phyloP scores from a whole-genome alignment of 306 rosid genomes.

The Geum urbanum region DNA sequence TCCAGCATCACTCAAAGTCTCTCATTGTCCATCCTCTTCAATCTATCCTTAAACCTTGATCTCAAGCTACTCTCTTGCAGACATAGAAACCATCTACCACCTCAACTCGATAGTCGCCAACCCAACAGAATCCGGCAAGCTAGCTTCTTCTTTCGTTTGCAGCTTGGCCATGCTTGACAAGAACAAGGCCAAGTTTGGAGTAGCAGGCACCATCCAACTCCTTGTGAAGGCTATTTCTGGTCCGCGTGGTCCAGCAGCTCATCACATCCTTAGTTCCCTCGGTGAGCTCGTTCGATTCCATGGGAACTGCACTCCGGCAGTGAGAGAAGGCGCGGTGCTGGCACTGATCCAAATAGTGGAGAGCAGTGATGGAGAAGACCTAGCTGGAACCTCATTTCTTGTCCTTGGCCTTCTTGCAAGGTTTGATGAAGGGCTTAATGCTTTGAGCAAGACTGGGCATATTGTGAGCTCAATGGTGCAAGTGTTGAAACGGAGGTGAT shows the following conservation, averaged over 20 bases:
- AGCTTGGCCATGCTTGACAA: conserved; percentile 79
- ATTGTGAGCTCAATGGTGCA: conserved; percentile 43
- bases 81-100: conserved; percentile 47
- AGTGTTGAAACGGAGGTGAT: conserved; percentile 64
- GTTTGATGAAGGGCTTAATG: conserved; percentile 70
- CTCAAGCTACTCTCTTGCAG: conserved; percentile 63
- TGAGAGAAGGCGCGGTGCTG: conserved; percentile 48
- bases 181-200: conserved; percentile 85
- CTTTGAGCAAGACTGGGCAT: conserved; percentile 37
- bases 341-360: conserved; percentile 45
- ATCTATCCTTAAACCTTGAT: conserved; percentile 66
- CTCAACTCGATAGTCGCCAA: conserved; percentile 52
- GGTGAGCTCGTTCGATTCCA: conserved; percentile 80
- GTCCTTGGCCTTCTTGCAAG: conserved; percentile 59
- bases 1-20: conserved; percentile 46
- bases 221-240: conserved; percentile 42
- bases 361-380: conserved; percentile 38
- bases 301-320: conserved; percentile 77
- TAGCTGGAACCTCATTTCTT: conserved; percentile 51
- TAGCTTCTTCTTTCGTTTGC: conserved; percentile 59
- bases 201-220: conserved; percentile 61
- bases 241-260: conserved; percentile 30
- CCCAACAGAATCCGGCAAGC: conserved; percentile 36
- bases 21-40: conserved; percentile 66
- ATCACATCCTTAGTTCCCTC: conserved; percentile 55